Conservation (phyloP, 208 protist species). For the Acanthamoeba healyi region DNA sequence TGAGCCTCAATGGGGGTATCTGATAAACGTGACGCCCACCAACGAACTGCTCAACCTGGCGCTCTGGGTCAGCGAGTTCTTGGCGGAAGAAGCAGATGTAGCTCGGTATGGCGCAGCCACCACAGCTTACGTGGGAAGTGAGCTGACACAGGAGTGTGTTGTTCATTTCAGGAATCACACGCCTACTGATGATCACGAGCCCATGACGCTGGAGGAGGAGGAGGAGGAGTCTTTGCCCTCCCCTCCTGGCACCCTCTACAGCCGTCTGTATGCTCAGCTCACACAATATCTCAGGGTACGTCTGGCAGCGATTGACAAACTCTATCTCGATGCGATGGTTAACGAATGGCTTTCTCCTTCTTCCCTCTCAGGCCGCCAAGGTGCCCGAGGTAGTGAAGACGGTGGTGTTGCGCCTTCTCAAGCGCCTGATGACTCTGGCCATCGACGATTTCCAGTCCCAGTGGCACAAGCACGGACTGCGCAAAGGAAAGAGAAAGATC, state of each 20-base stretch:
- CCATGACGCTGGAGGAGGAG: neutral
- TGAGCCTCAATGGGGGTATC: constrained; percentile 54
- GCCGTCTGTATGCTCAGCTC: constrained; percentile 6
- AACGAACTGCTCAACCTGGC: constrained; percentile 66
- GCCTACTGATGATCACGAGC: neutral
- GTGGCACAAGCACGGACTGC: neutral
- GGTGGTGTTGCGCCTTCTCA: constrained; percentile 41
- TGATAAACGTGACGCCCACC: constrained; percentile 23
- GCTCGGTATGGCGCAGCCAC: neutral
- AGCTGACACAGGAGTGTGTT: neutral
- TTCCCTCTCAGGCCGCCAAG: neutral
- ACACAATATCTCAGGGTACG: constrained; percentile 15
- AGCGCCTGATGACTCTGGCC: constrained; percentile 4
- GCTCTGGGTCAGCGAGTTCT: constrained; percentile 40
- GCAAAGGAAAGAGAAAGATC: constrained; percentile 45
- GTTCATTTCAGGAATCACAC: neutral
- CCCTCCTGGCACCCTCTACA: neutral
- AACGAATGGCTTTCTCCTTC: no score
- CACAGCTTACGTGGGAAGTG: neutral
- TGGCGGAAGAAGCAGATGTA: neutral
- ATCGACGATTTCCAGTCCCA: neutral
- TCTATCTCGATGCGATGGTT: no score
- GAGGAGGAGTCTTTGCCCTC: neutral
- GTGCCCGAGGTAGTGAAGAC: constrained; percentile 18
- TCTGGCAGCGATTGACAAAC: no score